Base-by-base conservation (phyloP, 2,329 filamentous ascomycete genomes). In the Tolypocladium endophyticum region DNA sequence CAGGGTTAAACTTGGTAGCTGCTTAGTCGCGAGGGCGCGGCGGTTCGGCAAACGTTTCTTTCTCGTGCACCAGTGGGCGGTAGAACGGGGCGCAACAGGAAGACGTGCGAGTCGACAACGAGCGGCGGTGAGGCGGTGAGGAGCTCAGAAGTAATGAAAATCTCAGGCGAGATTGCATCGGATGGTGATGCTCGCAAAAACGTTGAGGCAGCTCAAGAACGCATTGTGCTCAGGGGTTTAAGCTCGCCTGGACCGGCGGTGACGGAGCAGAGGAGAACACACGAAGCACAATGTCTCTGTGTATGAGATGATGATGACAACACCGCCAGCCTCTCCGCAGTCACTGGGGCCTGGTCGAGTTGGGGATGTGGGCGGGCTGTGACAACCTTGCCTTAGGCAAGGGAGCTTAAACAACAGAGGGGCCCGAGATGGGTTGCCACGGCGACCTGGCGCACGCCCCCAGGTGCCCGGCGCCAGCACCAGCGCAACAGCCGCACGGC, bases 341-440 rank as follows among this genome's bases (percentile, higher is more conserved):
- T n/a, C 25, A 23, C 45, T 23, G 57, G 39, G 50, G 53, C 52
- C 39, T 36, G 28, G 58, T 50, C 36, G 39, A 9, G 52, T 39
- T 33, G 52, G 58, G 39, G 52, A 47, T 50, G 58, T 36, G 41
- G 28, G 38, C 50, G 50, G 38, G 50, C 57, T 47, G 41, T 41
- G 54, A 16, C 18, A 20, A 36, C 35, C 35, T 35, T 3, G 35
- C 8, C 35, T 12, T 12, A 47, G 57, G 43, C 57, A 36, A 30
- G 60, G 59, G n/a, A n/a, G 43, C 41, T 45, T 53, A 56, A 58
- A 63, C 62, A 66, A 66, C 64, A 65, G 61, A 64, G 63, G 62
- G 59, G 59, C 57, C 36, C 11, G 38, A 33, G 38, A 57, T 45
- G 20, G 35, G 65, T 66, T 65, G 62, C 61, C 61, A 63, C 57